A percentile compares a stretch with the other conserved stretches of the same genome.
phyloP scores from a whole-genome alignment of 208 protist genomes.

The Trypanosoma cruzi region DNA sequence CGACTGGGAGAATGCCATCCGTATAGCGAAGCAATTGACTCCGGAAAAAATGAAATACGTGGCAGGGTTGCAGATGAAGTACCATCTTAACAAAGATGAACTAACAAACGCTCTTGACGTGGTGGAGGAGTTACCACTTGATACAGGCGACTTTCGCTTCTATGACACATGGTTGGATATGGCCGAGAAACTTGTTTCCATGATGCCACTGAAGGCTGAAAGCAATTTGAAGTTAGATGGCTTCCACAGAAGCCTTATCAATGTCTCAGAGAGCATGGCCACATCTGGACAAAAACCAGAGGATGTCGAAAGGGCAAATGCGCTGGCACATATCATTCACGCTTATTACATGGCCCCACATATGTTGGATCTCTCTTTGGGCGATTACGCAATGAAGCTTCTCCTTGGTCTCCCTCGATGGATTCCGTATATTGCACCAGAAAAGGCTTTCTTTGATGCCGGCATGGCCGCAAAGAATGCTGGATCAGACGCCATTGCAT shows the following conservation, averaged over 20 bases:
- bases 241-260: conserved; percentile 69
- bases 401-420: conserved; percentile 93
- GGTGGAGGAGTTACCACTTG: conserved; percentile 56
- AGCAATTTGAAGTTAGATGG: conserved; percentile 40
- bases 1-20: conserved; percentile 83
- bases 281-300: conserved; percentile 79
- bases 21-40: conserved; percentile 68
- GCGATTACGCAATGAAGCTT: conserved; percentile 81
- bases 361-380: conserved; percentile 72
- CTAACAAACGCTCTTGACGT: conserved; percentile 61
- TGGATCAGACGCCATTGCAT: conserved; percentile 77
- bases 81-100: conserved; percentile 62
- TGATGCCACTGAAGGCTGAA: conserved; percentile 41
- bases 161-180: conserved; percentile 82
- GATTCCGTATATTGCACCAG: conserved; percentile 89
- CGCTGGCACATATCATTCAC: conserved; percentile 79
- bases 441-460: conserved; percentile 97
- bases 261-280: conserved; percentile 75
- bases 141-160: conserved; percentile 91
- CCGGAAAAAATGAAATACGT: conserved; percentile 74
- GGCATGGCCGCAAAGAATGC: conserved; percentile 88
- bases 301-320: conserved; percentile 75
- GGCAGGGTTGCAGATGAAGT: conserved; percentile 77
- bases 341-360: conserved; percentile 72
- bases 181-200: conserved; percentile 49